Base-by-base conservation (phyloP, 331 rosid genomes). In the Prunus yedoensis region DNA sequence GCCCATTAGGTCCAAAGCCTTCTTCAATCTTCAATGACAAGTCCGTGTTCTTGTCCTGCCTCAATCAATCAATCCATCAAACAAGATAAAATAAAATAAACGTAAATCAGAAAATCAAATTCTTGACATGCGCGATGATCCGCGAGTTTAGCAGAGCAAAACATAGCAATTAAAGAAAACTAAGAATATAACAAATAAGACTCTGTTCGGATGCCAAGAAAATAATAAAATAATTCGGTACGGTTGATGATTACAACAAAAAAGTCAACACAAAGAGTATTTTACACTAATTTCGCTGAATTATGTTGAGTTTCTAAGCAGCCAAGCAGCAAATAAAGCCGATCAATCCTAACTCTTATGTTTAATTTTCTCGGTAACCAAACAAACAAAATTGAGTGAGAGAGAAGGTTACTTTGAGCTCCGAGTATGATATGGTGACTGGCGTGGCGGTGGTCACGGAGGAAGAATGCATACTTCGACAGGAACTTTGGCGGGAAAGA, bases 1-100 rank as follows among this genome's bases (percentile, higher is more conserved):
- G 79, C 1, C 95, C 96, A n/a, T 76, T 85, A 47, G 91, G 91
- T 68, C 98, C 98, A 62, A 91, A 91, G 1, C 96, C 97, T 87
- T 90, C 85, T 69, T 91, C 97, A 47, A 94, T 90, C 86, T 88
- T 89, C 83, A 30, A 76, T 9, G 93, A 89, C 85, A 94, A 86
- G 82, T 94, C 95, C 30, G 71, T 53, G 52, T 78, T 80, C 82
- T 78, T 86, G 53, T 91, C 91, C 98, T 94, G 91, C 52, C 4
- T 56, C 30, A 76, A 78, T 13, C 47, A 69, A 82, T 46, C 73
- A 78, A 77, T 28, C 75, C 71, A 38, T 38, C 9, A 38, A 38
- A 6, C 43, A 6, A 30, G 32, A 30, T 30, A 30, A 30, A 18
- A 61, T 13, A 79, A 41, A 18, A 4, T 69, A 21, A 41, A 17